Evolutionary conservation across 495 filamentous ascomycete species (phyloP).

Genomic region (Daldinia grandis): DNA sequence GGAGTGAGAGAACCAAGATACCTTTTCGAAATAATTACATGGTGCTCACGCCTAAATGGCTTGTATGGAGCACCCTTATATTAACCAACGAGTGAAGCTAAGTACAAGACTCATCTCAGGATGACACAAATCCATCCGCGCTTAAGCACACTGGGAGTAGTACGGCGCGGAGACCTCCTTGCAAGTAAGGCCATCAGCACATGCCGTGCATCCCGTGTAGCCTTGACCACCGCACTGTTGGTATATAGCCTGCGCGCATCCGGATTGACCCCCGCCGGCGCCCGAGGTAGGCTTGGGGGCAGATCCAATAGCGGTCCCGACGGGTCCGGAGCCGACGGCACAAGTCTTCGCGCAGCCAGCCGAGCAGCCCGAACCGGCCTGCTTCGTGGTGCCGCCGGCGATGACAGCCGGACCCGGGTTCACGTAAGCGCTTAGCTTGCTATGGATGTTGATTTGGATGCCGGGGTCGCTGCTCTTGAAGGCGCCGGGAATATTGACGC

Average conservation of each 20-base stretch:
- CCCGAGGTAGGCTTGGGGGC: conserved; percentile 30
- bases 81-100: neutral
- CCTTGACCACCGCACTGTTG: conserved; percentile 60
- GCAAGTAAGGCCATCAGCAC: conserved; percentile 46
- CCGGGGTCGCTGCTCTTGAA: conserved; percentile 54
- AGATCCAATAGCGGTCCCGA: conserved; percentile 40
- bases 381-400: conserved; percentile 39
- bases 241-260: conserved; percentile 44
- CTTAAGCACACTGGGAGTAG: conserved; percentile 56
- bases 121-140: neutral
- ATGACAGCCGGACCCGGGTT: conserved; percentile 45
- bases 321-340: conserved; percentile 37
- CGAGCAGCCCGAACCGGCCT: conserved; percentile 40
- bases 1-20: no score
- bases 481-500: conserved; percentile 50
- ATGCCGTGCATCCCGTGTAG: conserved; percentile 54
- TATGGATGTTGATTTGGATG: conserved; percentile 55
- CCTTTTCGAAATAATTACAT: no score
- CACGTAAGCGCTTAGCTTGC: conserved; percentile 35
- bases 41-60: no score
- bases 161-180: conserved; percentile 46
- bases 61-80: neutral
- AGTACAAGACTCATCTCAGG: neutral
- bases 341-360: conserved; percentile 45
- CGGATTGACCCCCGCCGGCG: conserved; percentile 15